Percentiles rank a stretch among this genome's conserved stretches.
Evolutionary conservation across 2,329 filamentous ascomycete genomes (phyloP).

Genomic region (Penicillium sp.): DNA sequence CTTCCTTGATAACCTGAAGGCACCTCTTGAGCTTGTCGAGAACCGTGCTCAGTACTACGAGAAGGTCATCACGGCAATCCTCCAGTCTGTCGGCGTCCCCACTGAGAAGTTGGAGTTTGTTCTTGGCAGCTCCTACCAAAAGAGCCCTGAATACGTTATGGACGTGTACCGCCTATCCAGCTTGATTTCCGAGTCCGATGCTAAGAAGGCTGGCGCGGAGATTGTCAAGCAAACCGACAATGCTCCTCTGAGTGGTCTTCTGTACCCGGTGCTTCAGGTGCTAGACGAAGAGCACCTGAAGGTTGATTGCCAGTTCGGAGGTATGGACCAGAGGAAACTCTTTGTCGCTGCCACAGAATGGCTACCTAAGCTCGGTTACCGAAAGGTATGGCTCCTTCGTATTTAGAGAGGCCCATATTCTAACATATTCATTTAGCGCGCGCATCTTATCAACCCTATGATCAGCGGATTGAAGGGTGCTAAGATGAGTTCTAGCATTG

Average conservation of each 20-base stretch:
- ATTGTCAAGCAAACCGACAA: constrained; percentile 90
- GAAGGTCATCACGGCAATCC: constrained; percentile 70
- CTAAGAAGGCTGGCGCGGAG: constrained; percentile 88
- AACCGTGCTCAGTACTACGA: constrained; percentile 83
- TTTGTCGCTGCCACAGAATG: constrained; percentile 70
- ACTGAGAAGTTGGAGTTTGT: constrained; percentile 81
- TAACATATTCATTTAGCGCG: constrained; percentile 39
- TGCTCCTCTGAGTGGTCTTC: constrained; percentile 69
- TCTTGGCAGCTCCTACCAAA: constrained; percentile 79
- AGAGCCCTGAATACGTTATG: constrained; percentile 70
- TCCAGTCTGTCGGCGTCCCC: constrained; percentile 75
- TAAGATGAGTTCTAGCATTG: constrained; percentile 81
- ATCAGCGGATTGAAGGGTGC: constrained; percentile 78
- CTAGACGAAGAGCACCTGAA: constrained; percentile 86
- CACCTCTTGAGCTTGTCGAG: constrained; percentile 83
- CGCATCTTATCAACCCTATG: constrained; percentile 81
- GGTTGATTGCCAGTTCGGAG: constrained; percentile 87
- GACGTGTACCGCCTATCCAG: constrained; percentile 78
- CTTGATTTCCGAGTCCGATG: constrained; percentile 64
- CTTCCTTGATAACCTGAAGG: constrained; percentile 60
- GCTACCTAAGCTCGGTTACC: constrained; percentile 83
- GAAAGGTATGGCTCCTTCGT: constrained; percentile 48
- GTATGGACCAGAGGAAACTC: constrained; percentile 38
- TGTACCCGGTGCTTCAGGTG: constrained; percentile 83
- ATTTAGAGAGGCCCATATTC: constrained; percentile 19